Conservation (phyloP, 495 filamentous ascomycete species). For the Penicillium nucicola region DNA sequence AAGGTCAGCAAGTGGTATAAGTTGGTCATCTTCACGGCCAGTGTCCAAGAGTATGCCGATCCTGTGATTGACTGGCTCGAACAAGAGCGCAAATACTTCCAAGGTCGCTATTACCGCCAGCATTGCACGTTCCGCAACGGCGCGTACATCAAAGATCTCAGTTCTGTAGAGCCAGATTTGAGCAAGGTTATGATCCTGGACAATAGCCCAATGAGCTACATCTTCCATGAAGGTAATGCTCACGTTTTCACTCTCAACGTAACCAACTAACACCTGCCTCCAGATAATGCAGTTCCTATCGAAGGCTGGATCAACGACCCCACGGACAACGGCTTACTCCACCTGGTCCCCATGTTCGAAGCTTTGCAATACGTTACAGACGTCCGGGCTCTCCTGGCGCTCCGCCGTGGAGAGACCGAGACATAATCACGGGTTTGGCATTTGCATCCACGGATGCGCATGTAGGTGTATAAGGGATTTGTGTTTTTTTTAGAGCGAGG, state of each 20-base stretch:
- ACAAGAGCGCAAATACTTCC: constrained; percentile 93
- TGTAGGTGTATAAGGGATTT: constrained; percentile 23
- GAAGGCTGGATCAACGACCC: constrained; percentile 42
- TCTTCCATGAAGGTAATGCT: constrained; percentile 87
- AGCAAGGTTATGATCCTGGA: constrained; percentile 98
- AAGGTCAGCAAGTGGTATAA: constrained; percentile 98
- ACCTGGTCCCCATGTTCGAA: constrained; percentile 90
- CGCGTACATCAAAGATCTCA: constrained; percentile 96
- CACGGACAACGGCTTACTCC: constrained; percentile 82
- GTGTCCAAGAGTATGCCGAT: constrained; percentile 97
- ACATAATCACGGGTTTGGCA: constrained; percentile 21
- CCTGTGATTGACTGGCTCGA: constrained; percentile 99
- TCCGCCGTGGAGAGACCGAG: constrained; percentile 77
- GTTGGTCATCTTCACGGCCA: constrained; percentile 93
- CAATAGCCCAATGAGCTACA: constrained; percentile 96
- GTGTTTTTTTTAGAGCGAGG: constrained; percentile 16
- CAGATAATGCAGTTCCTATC: constrained; percentile 34
- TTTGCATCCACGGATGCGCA: constrained; percentile 14
- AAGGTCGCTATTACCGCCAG: constrained; percentile 86
- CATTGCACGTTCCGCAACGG: constrained; percentile 94
- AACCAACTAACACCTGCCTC: constrained; percentile 8
- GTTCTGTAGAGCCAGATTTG: constrained; percentile 91
- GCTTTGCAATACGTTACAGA: constrained; percentile 94
- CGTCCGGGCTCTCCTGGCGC: constrained; percentile 81
- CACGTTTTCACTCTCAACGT: not conserved